These are phyloP conservation scores for button mushroom (Agaricus bisporus) DNA, from an alignment of 768 basidiomycete genomes.

Conservation along the genomic window DNA sequence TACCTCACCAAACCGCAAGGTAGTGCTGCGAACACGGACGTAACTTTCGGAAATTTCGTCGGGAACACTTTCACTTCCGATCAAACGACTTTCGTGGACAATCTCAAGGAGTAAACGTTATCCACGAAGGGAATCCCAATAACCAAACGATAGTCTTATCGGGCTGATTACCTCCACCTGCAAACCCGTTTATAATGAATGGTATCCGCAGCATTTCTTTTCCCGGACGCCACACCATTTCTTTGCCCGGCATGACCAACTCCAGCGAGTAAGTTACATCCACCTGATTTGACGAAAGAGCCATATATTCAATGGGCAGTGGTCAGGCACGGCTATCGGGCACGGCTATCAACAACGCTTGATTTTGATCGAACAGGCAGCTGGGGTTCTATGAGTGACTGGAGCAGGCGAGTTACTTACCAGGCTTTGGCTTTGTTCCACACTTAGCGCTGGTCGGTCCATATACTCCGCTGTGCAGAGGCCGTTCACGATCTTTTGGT, in stretches of 20 bases:
- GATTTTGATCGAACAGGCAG: slow-evolving; percentile 39
- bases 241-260: slow-evolving; percentile 46
- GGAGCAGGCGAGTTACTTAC: slow-evolving; percentile 34
- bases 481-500: too few relatives aligned
- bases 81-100: slow-evolving; percentile 7
- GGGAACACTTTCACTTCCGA: too few relatives aligned
- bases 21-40: too few relatives aligned
- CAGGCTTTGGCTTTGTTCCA: slow-evolving; percentile 26
- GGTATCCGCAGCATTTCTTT: slow-evolving; percentile 62
- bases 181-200: slow-evolving; percentile 49
- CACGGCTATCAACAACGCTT: too few relatives aligned
- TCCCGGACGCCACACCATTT: slow-evolving; percentile 61
- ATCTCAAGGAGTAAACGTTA: slow-evolving; percentile 15
- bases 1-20: slow-evolving; percentile 13
- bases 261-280: slow-evolving; percentile 44
- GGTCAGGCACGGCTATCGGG: too few relatives aligned
- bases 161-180: slow-evolving; percentile 41
- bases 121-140: slow-evolving; percentile 26
- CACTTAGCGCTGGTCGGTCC: neutral
- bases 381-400: slow-evolving; percentile 47
- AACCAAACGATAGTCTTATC: slow-evolving; percentile 32
- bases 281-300: slow-evolving; percentile 38
- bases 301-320: too few relatives aligned
- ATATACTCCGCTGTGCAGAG: too few relatives aligned
- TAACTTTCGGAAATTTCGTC: too few relatives aligned